These are phyloP conservation scores for Volvariella surrecta DNA, from an alignment of 1,284 basidiomycete genomes.

Conservation along the genomic window DNA sequence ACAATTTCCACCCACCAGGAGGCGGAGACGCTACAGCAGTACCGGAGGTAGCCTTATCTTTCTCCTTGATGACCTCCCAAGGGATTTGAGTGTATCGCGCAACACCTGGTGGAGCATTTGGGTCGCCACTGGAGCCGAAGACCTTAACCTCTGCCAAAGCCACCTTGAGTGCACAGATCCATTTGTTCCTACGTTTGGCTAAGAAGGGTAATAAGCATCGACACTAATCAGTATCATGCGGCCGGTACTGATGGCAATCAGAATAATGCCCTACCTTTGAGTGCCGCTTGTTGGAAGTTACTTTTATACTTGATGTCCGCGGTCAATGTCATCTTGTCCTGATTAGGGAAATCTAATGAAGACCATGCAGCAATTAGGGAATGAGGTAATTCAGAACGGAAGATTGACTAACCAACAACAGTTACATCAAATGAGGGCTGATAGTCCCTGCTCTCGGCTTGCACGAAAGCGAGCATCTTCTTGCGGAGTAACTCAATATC, in stretches of 20 bases:
- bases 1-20: slow-evolving; percentile 40
- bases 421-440: slow-evolving; percentile 64
- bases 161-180: slow-evolving; percentile 82
- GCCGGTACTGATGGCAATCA: background rate
- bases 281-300: slow-evolving; percentile 77
- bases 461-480: slow-evolving; percentile 79
- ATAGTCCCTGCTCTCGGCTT: slow-evolving; percentile 64
- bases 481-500: slow-evolving; percentile 73
- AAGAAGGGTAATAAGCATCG: slow-evolving; percentile 9
- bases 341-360: slow-evolving; percentile 67
- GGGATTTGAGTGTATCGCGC: slow-evolving; percentile 64
- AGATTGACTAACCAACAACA: slow-evolving; percentile 39
- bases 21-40: slow-evolving; percentile 13
- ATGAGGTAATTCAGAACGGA: background rate
- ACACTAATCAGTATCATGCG: background rate
- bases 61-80: slow-evolving; percentile 50
- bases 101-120: slow-evolving; percentile 43
- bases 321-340: slow-evolving; percentile 71
- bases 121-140: slow-evolving; percentile 69
- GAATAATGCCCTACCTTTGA: slow-evolving; percentile 45
- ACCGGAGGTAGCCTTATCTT: slow-evolving; percentile 23
- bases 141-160: slow-evolving; percentile 65
- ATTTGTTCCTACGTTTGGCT: slow-evolving; percentile 83
- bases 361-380: background rate
- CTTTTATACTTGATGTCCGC: slow-evolving; percentile 89